Base-by-base conservation (phyloP, 2,329 filamentous ascomycete species). In the Alternaria alternata region DNA sequence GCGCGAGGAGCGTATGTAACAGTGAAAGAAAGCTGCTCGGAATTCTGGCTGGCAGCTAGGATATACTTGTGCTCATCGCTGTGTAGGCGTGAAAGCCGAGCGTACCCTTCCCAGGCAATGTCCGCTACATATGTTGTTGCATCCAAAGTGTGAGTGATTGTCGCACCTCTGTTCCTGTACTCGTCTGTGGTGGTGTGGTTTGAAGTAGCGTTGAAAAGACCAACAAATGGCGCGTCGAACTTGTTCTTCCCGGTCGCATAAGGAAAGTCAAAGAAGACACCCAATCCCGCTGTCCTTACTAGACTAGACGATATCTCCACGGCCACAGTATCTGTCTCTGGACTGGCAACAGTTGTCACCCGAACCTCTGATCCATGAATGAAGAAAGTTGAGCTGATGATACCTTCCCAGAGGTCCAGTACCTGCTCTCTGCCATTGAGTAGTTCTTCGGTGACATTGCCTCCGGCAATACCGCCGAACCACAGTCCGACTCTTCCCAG, bases 221-320 rank as follows among this genome's bases (percentile, higher is more conserved):
- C 84, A 2, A 87, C 84, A 61, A 83, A 86, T 1, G 85, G 84
- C 2, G 83, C 83, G 38, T 86, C 83, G 57, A 86, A 86, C 63
- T 86, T 86, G 64, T 84, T 82, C 26, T 72, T 70, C 11, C 78
- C 77, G 16, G 79, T 82, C 20, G 83, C 77, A 54, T 83, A 82
- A 3, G 85, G 84, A 55, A 84, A 86, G 54, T 86, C 84, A 55
- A 86, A 80, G 63, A 85, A 85, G 6, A 86, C 67, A 0, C 81
- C 80, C 7, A 86, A 67, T 5, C 68, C 63, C 0, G 77, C 79
- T 1, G 63, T 62, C 5, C 65, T 68, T 7, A 86, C 63, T 3
- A 85, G 70, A 0, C 75, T 66, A 0, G 83, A 85, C 12, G 77
- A 70, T 11, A 85, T 70, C 7, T 75, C 68, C 24, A 85, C 74